Conservation (phyloP, 2,329 filamentous ascomycete species). For the Colletotrichum sp. region DNA sequence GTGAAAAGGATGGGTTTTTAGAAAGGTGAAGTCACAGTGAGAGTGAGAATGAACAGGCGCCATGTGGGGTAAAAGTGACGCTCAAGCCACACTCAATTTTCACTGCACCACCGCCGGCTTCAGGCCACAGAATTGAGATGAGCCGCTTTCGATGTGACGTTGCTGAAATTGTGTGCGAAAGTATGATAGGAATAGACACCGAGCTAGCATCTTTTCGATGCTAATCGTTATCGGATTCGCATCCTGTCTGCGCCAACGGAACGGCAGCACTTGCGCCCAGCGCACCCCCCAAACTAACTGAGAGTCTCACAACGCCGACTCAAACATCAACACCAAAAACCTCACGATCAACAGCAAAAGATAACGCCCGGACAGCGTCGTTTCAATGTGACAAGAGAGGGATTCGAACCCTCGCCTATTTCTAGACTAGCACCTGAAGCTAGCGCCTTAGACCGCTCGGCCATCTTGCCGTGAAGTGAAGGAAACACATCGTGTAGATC, state of each 20-base stretch:
- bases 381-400: neutral
- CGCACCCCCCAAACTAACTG: neutral
- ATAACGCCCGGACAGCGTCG: neutral
- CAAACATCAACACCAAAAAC: neutral
- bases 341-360: neutral
- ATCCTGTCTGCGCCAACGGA: neutral
- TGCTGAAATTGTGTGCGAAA: neutral
- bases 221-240: neutral
- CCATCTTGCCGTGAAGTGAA: neutral
- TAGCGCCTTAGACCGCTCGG: constrained; percentile 6
- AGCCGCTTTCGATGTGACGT: neutral
- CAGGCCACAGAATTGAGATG: neutral
- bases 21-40: neutral
- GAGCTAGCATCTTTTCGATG: neutral
- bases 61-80: constrained; percentile 2
- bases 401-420: neutral
- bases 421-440: neutral
- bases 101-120: neutral
- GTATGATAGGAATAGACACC: neutral
- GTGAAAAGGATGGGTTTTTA: neutral
- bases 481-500: neutral
- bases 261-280: neutral
- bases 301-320: neutral
- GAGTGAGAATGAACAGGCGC: neutral
- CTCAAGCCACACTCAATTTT: constrained; percentile 19